phyloP scores from a whole-genome alignment of 2,329 filamentous ascomycete species.

The Alternaria ethzedia region DNA sequence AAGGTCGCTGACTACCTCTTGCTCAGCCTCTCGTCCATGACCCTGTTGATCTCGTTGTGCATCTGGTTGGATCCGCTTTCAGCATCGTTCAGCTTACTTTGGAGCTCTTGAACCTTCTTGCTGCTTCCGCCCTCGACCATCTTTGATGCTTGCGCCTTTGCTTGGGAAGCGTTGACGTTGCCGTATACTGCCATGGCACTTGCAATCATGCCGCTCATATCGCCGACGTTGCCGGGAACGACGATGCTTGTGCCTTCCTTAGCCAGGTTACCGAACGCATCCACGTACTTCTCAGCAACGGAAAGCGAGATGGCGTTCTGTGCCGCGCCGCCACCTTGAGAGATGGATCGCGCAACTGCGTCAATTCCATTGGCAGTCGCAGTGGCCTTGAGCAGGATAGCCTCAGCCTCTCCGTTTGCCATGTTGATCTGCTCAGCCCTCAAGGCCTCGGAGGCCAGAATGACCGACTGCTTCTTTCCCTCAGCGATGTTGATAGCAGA shows the following conservation, averaged over 20 bases:
- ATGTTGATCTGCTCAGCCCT: slow-evolving; percentile 91
- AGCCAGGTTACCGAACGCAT: slow-evolving; percentile 88
- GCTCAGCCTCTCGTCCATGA: slow-evolving; percentile 45
- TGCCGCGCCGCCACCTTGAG: slow-evolving; percentile 74
- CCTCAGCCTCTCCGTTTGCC: slow-evolving; percentile 91
- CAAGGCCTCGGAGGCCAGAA: slow-evolving; percentile 91
- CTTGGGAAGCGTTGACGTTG: slow-evolving; percentile 84
- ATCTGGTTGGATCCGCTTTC: slow-evolving; percentile 32
- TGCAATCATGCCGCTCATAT: slow-evolving; percentile 96
- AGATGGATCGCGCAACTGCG: slow-evolving; percentile 78
- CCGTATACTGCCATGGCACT: slow-evolving; percentile 95
- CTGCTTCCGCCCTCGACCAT: slow-evolving; percentile 22
- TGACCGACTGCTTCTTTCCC: slow-evolving; percentile 95
- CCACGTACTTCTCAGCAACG: slow-evolving; percentile 97
- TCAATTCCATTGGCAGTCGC: slow-evolving; percentile 91
- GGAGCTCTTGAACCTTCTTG: slow-evolving; percentile 42
- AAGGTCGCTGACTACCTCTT: slow-evolving; percentile 26
- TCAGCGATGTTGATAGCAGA: slow-evolving; percentile 99
- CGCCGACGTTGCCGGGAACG: slow-evolving; percentile 94
- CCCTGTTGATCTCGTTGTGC: slow-evolving; percentile 41
- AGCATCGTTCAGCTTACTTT: slow-evolving; percentile 32
- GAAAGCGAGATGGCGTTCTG: slow-evolving; percentile 84
- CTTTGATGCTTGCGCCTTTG: slow-evolving; percentile 67
- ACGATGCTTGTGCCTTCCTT: slow-evolving; percentile 96
- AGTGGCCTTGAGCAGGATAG: slow-evolving; percentile 82